Evolutionary conservation across 148 eudicot genomes (phyloP), one percentile per base, ranked within the genome.

Genomic region (Silene uniflora): DNA sequence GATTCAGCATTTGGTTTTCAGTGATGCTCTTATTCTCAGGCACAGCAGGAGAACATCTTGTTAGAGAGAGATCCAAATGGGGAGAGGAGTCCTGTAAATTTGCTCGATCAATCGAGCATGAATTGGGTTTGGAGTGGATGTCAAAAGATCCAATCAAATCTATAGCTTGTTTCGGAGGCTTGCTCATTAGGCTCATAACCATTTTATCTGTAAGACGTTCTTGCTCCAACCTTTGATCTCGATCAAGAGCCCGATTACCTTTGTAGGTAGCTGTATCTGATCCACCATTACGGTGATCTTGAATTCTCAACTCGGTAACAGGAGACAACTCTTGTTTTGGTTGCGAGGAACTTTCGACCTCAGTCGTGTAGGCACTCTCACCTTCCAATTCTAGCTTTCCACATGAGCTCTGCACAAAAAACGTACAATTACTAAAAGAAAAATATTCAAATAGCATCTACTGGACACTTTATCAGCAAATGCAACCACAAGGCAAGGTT

Each of bases 121-220:
- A 74, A 62, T 65, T 77, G 73, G 63, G 21, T 58, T 80, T 86
- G 21, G 82, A 78, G 35, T 81, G 80, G 76, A 75, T 81, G 76
- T 76, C 84, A 68, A 94, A 84, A 72, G 93, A 77, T 79, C 91
- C 98, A 75, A 91, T 90, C 75, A 93, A 86, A 77, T 94, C 93
- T 66, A 90, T 86, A 61, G 91, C 91, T 80, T 86, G 87, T 81
- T 75, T 84, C 14, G 84, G 82, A 52, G 56, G 56, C 56, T 52
- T 52, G 56, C 4, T 7, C 56, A 52, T 52, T 0, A 67, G 73
- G 44, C 49, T 77, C 46, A 22, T 56, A 56, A 24, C 81, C 23
- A 42, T 61, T 55, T 67, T 78, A 49, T 77, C 84, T 56, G 35
- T 46, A 25, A 54, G 59, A 76, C 24, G 76, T 68, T 78, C 70